phyloP scores from a whole-genome alignment of 169 alveolate species.

The Cryptosporidium bovis region DNA sequence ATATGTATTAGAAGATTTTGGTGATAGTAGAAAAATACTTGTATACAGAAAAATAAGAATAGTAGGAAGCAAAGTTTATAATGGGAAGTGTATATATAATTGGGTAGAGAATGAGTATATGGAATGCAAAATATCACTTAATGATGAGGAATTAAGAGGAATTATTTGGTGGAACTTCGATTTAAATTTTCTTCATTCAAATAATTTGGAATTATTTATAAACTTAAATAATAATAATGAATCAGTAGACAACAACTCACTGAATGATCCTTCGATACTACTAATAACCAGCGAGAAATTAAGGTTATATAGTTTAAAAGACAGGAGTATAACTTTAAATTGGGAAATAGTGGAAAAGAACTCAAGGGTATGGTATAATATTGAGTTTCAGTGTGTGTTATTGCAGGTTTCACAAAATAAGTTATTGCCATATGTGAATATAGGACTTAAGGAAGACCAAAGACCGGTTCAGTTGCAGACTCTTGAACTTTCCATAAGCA shows the following conservation, averaged over 20 bases:
- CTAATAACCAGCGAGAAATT: slow-evolving; percentile 12
- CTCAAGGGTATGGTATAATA: slow-evolving; percentile 26
- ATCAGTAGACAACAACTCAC: not conserved
- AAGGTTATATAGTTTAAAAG: not conserved
- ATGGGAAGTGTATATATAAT: not conserved
- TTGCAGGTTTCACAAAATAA: slow-evolving; percentile 19
- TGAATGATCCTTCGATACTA: slow-evolving; percentile 14
- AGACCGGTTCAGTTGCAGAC: slow-evolving; percentile 17
- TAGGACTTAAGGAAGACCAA: not conserved
- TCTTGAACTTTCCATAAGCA: slow-evolving; percentile 12
- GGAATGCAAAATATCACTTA: slow-evolving; percentile 13
- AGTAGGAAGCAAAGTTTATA: not conserved
- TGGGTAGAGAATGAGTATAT: slow-evolving; percentile 37
- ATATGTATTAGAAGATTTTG: slow-evolving; percentile 20
- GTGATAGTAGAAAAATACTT: not conserved
- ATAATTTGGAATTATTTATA: not conserved
- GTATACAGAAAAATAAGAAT: slow-evolving; percentile 19
- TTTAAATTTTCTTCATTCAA: not conserved
- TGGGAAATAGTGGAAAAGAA: slow-evolving; percentile 24
- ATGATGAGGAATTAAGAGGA: slow-evolving; percentile 35
- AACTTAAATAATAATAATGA: too few relatives aligned
- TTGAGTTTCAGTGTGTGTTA: slow-evolving; percentile 40
- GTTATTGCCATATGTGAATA: slow-evolving; percentile 25
- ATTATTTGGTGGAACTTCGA: slow-evolving; percentile 43
- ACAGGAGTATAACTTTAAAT: not conserved